Conservation (phyloP, 139 green algal genomes). For the Mychonastes homosphaera region DNA sequence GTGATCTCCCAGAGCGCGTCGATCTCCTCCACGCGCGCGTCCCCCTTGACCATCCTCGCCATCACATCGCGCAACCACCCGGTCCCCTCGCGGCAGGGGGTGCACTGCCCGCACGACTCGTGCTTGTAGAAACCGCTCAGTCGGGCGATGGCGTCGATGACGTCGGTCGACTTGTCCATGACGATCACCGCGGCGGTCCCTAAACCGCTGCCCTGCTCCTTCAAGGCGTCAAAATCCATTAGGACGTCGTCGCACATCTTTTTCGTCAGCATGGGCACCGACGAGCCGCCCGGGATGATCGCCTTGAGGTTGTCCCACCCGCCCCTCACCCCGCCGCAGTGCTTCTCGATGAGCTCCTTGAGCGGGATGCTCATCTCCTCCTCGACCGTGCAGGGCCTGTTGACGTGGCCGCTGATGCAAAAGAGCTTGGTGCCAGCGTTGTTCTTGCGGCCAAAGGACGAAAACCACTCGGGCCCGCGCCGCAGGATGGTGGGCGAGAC, state of each 20-base stretch:
- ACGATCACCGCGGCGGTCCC: slow-evolving; percentile 98
- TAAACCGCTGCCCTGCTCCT: slow-evolving; percentile 74
- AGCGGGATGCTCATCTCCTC: slow-evolving; percentile 97
- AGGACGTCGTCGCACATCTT: slow-evolving; percentile 58
- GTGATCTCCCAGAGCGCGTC: slow-evolving; percentile 96
- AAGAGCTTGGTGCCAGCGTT: slow-evolving; percentile 98
- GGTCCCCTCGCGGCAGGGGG: slow-evolving; percentile 93
- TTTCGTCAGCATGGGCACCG: slow-evolving; percentile 86
- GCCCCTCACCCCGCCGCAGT: slow-evolving; percentile 85
- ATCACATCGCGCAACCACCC: slow-evolving; percentile 87
- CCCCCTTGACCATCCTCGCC: slow-evolving; percentile 64
- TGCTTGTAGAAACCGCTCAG: slow-evolving; percentile 99
- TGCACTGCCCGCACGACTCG: slow-evolving; percentile 97
- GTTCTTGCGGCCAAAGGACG: slow-evolving; percentile 89
- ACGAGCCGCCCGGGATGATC: slow-evolving; percentile 94
- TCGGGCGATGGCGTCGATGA: slow-evolving; percentile 88
- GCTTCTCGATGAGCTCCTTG: slow-evolving; percentile 91
- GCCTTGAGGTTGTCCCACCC: slow-evolving; percentile 98
- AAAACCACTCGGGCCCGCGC: slow-evolving; percentile 91
- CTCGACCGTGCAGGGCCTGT: slow-evolving; percentile 95
- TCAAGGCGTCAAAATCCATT: slow-evolving; percentile 97
- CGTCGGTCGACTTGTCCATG: slow-evolving; percentile 96
- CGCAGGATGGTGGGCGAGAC: slow-evolving; percentile 94
- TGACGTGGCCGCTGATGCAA: slow-evolving; percentile 98
- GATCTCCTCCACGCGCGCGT: slow-evolving; percentile 89